phyloP scores from a whole-genome alignment of 352 stramenopile genomes.

The Pythium graminicola region DNA sequence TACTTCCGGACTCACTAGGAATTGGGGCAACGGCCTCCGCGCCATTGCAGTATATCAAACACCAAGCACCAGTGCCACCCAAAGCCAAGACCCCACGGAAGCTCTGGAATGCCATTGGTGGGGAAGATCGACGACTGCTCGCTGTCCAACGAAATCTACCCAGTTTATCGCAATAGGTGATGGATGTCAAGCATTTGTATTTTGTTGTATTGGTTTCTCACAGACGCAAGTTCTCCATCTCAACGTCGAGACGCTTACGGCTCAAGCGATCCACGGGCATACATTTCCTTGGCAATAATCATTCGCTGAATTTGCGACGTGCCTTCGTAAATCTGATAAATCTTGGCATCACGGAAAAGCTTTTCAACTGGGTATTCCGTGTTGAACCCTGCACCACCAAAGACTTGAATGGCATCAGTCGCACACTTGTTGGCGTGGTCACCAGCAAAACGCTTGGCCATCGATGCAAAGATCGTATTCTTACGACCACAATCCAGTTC shows the following conservation, averaged over 20 bases:
- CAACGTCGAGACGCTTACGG: slow-evolving; percentile 33
- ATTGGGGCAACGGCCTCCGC: slow-evolving; percentile 15
- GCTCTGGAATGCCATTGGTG: slow-evolving; percentile 72
- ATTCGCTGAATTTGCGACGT: slow-evolving; percentile 90
- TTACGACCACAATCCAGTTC: slow-evolving; percentile 86
- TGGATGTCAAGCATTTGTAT: background rate
- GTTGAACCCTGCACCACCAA: slow-evolving; percentile 87
- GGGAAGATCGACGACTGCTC: slow-evolving; percentile 64
- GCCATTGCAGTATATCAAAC: slow-evolving; percentile 50
- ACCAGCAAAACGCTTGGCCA: slow-evolving; percentile 87
- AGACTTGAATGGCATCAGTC: slow-evolving; percentile 88
- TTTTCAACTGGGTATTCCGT: slow-evolving; percentile 92
- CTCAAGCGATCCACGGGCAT: slow-evolving; percentile 59
- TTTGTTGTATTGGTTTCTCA: no score
- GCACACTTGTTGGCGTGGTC: slow-evolving; percentile 84
- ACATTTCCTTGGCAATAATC: slow-evolving; percentile 87
- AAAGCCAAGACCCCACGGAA: slow-evolving; percentile 62
- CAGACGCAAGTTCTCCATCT: no score
- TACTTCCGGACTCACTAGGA: slow-evolving; percentile 3
- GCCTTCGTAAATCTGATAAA: slow-evolving; percentile 91
- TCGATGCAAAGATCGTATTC: slow-evolving; percentile 88
- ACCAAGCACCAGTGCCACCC: slow-evolving; percentile 41
- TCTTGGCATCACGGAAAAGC: slow-evolving; percentile 88
- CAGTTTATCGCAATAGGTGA: background rate
- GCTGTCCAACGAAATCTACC: slow-evolving; percentile 53